Evolutionary conservation across 805 yeast species (phyloP).

Genomic region (Zygosaccharomyces kombuchaensis): DNA sequence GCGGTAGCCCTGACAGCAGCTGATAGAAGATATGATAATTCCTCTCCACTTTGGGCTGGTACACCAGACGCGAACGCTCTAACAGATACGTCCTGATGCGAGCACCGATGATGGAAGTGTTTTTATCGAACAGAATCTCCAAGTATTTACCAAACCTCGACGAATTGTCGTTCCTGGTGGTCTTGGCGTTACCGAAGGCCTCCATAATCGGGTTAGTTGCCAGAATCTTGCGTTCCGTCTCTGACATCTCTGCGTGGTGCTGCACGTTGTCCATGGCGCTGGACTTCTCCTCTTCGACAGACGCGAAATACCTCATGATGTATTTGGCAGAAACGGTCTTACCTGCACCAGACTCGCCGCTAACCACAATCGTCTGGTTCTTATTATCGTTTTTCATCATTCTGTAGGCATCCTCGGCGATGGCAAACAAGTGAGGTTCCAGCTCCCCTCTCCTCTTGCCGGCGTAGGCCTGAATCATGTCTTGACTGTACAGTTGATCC

Average conservation of each 20-base stretch:
- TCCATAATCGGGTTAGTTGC: constrained; percentile 95
- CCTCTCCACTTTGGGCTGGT: constrained; percentile 84
- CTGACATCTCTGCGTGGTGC: constrained; percentile 62
- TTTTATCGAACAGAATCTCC: constrained; percentile 76
- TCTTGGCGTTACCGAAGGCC: constrained; percentile 93
- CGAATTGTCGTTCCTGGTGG: constrained; percentile 88
- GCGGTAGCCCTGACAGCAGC: constrained; percentile 64
- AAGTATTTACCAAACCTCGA: constrained; percentile 92
- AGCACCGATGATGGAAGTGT: constrained; percentile 88
- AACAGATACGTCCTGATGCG: constrained; percentile 86
- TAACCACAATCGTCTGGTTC: constrained; percentile 93
- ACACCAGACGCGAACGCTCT: constrained; percentile 91
- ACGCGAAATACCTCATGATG: constrained; percentile 96
- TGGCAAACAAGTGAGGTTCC: constrained; percentile 95
- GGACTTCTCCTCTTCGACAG: constrained; percentile 61
- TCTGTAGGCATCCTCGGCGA: constrained; percentile 95
- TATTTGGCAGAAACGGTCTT: constrained; percentile 96
- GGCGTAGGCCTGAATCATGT: constrained; percentile 89
- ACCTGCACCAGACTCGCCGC: constrained; percentile 99
- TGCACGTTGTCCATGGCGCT: constrained; percentile 23
- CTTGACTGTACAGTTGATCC: constrained; percentile 84
- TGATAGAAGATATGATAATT: constrained; percentile 96
- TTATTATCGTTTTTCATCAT: constrained; percentile 82
- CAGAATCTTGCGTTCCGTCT: constrained; percentile 86
- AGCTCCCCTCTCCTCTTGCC: constrained; percentile 88